Percentiles rank a stretch among this genome's conserved stretches.
phyloP scores from a whole-genome alignment of 1,284 basidiomycete genomes.

The Ustilago xerochloae region DNA sequence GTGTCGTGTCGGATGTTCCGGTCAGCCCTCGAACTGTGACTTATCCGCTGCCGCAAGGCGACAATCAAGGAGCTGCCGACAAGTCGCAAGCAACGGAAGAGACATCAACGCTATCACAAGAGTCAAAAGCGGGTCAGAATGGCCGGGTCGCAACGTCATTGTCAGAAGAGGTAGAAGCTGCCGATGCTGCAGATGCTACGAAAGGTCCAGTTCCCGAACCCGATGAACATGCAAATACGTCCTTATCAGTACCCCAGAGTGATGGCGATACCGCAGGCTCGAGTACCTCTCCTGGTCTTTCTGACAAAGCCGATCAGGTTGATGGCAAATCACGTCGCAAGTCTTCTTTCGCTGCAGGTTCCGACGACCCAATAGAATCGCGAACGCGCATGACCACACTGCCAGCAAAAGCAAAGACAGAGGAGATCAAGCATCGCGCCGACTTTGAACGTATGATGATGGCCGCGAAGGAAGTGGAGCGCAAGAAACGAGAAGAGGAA shows the following conservation, averaged over 20 bases:
- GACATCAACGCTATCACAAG: background rate
- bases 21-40: slow-evolving; percentile 23
- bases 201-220: background rate
- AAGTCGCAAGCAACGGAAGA: background rate
- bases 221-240: background rate
- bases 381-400: slow-evolving; percentile 78
- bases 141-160: slow-evolving; percentile 14
- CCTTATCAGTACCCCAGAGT: background rate
- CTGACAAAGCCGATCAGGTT: slow-evolving; percentile 45
- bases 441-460: slow-evolving; percentile 95
- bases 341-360: slow-evolving; percentile 20
- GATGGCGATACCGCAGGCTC: background rate
- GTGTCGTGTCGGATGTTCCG: slow-evolving; percentile 20
- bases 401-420: slow-evolving; percentile 82
- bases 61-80: background rate
- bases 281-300: slow-evolving; percentile 16
- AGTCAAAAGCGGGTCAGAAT: background rate
- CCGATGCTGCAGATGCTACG: slow-evolving; percentile 12
- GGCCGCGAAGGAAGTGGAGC: slow-evolving; percentile 50
- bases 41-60: background rate
- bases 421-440: slow-evolving; percentile 84
- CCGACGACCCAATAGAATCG: slow-evolving; percentile 69
- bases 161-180: slow-evolving; percentile 28
- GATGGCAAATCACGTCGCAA: slow-evolving; percentile 31
- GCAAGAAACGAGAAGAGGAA: slow-evolving; percentile 48